Conservation (phyloP, 768 basidiomycete genomes). For the Daedaleopsis nitida region DNA sequence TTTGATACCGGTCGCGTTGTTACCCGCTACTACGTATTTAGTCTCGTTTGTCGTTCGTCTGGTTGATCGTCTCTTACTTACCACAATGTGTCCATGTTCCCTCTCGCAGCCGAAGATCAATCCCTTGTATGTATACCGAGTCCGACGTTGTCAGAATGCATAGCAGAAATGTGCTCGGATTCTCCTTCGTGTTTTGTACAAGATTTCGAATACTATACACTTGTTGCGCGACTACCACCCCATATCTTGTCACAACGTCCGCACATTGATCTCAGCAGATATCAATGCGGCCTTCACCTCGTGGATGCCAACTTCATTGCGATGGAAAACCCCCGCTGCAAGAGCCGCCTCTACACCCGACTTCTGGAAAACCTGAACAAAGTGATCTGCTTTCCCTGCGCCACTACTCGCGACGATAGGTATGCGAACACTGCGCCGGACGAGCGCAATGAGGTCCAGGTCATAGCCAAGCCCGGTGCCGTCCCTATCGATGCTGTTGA, state of each 20-base stretch:
- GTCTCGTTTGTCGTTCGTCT: not conserved
- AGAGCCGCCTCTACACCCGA: constrained; percentile 89
- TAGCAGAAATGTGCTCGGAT: constrained; percentile 3
- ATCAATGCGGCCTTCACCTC: constrained; percentile 72
- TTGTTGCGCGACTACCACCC: not conserved
- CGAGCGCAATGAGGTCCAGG: constrained; percentile 73
- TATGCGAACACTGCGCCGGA: constrained; percentile 76
- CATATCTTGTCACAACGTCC: constrained; percentile 24
- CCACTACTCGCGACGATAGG: constrained; percentile 96
- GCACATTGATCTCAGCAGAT: constrained; percentile 51
- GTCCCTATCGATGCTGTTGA: constrained; percentile 97
- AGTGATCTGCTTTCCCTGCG: constrained; percentile 81
- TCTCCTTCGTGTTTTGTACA: not conserved
- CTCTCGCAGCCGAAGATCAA: constrained; percentile 3
- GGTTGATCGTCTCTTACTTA: constrained; percentile 1
- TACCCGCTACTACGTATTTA: not conserved
- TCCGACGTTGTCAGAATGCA: constrained; percentile 6
- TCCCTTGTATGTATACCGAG: constrained; percentile 16
- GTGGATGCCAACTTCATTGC: constrained; percentile 80
- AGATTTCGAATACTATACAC: not conserved
- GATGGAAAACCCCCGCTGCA: constrained; percentile 97
- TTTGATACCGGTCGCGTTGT: constrained; percentile 10
- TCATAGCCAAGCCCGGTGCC: constrained; percentile 89
- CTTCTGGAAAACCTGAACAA: constrained; percentile 80
- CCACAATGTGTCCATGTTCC: constrained; percentile 17